Evolutionary conservation across 768 basidiomycete species (phyloP).

Genomic region (Kwoniella shandongensis): DNA sequence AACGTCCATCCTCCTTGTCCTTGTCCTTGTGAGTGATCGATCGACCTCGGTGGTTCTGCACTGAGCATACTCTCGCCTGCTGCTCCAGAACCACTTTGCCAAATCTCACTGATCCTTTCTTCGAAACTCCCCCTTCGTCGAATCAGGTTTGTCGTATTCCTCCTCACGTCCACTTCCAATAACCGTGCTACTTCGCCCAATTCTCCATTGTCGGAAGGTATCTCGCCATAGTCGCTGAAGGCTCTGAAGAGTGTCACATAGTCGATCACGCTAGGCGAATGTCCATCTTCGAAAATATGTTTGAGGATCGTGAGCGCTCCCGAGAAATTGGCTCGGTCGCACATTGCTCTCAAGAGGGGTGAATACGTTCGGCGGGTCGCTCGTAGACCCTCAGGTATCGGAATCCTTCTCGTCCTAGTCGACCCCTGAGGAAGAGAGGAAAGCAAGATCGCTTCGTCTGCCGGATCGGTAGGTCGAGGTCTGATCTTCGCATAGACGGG

Average conservation of each 20-base stretch:
- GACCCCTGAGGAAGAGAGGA: constrained; percentile 5
- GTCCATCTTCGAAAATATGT: constrained; percentile 34
- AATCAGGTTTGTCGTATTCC: not conserved
- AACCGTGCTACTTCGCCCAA: constrained; percentile 4
- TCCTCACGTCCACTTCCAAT: constrained; percentile 1
- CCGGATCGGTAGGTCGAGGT: not conserved
- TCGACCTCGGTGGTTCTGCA: not conserved
- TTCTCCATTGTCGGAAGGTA: not conserved
- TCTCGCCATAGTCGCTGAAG: constrained; percentile 41
- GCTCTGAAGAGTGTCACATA: constrained; percentile 44
- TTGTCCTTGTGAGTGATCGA: not conserved
- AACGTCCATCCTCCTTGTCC: constrained; percentile 25
- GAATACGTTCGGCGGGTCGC: constrained; percentile 29
- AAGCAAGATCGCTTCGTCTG: constrained; percentile 3
- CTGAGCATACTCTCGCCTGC: not conserved
- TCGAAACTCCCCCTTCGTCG: constrained; percentile 5
- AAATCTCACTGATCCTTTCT: constrained; percentile 15
- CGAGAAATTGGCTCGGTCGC: constrained; percentile 32
- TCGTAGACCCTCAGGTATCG: constrained; percentile 1
- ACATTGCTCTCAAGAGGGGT: constrained; percentile 31
- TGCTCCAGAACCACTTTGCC: constrained; percentile 14
- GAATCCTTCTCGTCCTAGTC: too few relatives aligned
- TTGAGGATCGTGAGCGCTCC: constrained; percentile 37
- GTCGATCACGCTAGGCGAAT: constrained; percentile 33
- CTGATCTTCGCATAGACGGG: constrained; percentile 24